Conservation (phyloP, 2,329 filamentous ascomycete species). For the Grosmannia penicillata region DNA sequence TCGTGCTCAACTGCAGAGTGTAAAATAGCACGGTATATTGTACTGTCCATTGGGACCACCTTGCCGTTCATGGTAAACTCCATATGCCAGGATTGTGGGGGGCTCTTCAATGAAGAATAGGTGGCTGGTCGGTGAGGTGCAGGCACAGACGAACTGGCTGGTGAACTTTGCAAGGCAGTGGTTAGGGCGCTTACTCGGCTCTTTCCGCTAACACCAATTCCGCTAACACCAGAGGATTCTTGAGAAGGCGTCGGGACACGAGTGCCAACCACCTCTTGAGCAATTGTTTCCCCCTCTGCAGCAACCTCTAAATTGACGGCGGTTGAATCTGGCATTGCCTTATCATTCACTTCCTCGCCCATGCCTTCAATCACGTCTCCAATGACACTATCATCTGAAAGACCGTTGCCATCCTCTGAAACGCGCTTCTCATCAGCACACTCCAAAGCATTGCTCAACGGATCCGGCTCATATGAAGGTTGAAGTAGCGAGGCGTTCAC, state of each 20-base stretch:
- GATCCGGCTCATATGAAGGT: constrained; percentile 43
- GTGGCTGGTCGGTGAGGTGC: constrained; percentile 54
- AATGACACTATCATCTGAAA: constrained; percentile 52
- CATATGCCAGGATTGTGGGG: constrained; percentile 92
- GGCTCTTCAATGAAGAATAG: constrained; percentile 71
- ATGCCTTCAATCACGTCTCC: constrained; percentile 85
- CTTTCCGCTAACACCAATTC: constrained; percentile 21
- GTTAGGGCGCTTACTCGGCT: constrained; percentile 19
- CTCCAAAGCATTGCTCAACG: constrained; percentile 59
- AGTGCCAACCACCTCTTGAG: constrained; percentile 82
- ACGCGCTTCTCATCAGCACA: constrained; percentile 86
- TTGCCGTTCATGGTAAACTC: constrained; percentile 83
- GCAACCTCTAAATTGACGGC: constrained; percentile 88
- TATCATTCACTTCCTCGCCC: constrained; percentile 69
- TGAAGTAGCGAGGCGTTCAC: constrained; percentile 35
- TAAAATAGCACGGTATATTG: constrained; percentile 89
- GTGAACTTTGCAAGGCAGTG: constrained; percentile 25
- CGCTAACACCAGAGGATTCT: constrained; percentile 23
- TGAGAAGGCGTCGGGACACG: constrained; percentile 71
- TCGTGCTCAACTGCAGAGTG: constrained; percentile 36
- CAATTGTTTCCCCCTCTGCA: constrained; percentile 74
- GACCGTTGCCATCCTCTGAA: constrained; percentile 55
- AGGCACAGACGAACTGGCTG: constrained; percentile 32
- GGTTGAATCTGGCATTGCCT: constrained; percentile 59
- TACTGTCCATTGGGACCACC: constrained; percentile 78